Percentiles rank a stretch among this genome's conserved stretches.
Evolutionary conservation across 495 filamentous ascomycete genomes (phyloP).

Genomic region (Penicillium lividum): DNA sequence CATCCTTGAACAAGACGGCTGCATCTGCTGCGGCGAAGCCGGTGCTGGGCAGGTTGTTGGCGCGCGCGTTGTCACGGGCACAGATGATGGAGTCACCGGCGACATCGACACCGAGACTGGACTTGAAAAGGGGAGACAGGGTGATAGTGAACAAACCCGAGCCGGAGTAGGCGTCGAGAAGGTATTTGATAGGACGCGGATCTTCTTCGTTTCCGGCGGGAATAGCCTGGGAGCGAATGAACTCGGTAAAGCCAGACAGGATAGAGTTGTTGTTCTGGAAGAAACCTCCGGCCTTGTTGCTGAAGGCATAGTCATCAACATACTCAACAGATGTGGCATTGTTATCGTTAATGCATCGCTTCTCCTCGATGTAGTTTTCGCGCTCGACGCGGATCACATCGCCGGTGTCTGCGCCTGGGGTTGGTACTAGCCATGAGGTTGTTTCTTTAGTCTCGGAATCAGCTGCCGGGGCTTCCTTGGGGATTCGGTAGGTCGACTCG

Average conservation of each 20-base stretch:
- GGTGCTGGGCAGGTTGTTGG: constrained; percentile 71
- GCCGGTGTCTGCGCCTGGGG: constrained; percentile 31
- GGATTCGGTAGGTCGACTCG: constrained; percentile 74
- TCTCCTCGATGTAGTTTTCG: constrained; percentile 65
- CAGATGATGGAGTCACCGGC: constrained; percentile 69
- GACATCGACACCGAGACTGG: constrained; percentile 70
- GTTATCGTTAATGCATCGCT: constrained; percentile 81
- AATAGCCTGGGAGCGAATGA: constrained; percentile 81
- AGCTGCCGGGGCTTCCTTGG: constrained; percentile 42
- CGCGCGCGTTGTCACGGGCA: constrained; percentile 72
- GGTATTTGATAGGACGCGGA: constrained; percentile 64
- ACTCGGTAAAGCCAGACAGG: constrained; percentile 83
- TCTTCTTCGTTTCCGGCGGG: constrained; percentile 32
- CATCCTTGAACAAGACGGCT: constrained; percentile 71
- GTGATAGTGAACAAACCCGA: constrained; percentile 96
- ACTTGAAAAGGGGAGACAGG: constrained; percentile 75
- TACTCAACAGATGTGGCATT: constrained; percentile 83
- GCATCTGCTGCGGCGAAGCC: constrained; percentile 87
- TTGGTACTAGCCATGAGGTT: constrained; percentile 14
- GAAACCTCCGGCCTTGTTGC: constrained; percentile 88
- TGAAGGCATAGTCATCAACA: constrained; percentile 80
- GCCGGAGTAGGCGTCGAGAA: constrained; percentile 97
- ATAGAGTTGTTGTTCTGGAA: constrained; percentile 99
- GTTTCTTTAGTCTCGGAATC: constrained; percentile 17
- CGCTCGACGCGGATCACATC: constrained; percentile 38